Evolutionary conservation across 192 early-diverging fungal genomes (phyloP).

Genomic region (Entomortierella beljakovae): DNA sequence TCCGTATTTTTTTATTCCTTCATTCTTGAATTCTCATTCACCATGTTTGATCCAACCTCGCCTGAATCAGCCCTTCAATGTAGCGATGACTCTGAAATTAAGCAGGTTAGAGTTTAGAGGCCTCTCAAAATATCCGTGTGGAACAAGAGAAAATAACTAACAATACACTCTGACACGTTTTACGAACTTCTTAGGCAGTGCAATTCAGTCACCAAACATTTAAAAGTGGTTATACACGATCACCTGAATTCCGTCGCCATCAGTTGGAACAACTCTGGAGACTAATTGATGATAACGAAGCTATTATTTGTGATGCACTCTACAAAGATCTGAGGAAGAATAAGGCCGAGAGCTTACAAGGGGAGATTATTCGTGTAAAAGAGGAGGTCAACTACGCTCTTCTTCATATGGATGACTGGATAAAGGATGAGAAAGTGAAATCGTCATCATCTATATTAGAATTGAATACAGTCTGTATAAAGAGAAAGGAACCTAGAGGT

Average conservation of each 20-base stretch:
- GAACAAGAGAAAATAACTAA: background rate
- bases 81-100: background rate
- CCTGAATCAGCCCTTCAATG: background rate
- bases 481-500: constrained; percentile 83
- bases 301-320: constrained; percentile 27
- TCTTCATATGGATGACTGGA: constrained; percentile 72
- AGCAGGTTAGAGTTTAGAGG: background rate
- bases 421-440: constrained; percentile 59
- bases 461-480: constrained; percentile 55
- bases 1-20: background rate
- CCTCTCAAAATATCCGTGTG: background rate
- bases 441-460: constrained; percentile 59
- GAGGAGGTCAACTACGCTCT: constrained; percentile 57
- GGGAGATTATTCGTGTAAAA: constrained; percentile 38
- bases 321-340: constrained; percentile 52
- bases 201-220: constrained; percentile 32
- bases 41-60: background rate
- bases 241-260: constrained; percentile 59
- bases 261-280: constrained; percentile 58
- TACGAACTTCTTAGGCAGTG: constrained; percentile 15
- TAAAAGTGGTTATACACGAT: constrained; percentile 42
- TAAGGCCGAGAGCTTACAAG: constrained; percentile 30
- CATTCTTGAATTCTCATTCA: no score
- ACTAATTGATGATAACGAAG: constrained; percentile 44
- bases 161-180: background rate